phyloP scores from a whole-genome alignment of 306 rosid species.

The Urtica urens region DNA sequence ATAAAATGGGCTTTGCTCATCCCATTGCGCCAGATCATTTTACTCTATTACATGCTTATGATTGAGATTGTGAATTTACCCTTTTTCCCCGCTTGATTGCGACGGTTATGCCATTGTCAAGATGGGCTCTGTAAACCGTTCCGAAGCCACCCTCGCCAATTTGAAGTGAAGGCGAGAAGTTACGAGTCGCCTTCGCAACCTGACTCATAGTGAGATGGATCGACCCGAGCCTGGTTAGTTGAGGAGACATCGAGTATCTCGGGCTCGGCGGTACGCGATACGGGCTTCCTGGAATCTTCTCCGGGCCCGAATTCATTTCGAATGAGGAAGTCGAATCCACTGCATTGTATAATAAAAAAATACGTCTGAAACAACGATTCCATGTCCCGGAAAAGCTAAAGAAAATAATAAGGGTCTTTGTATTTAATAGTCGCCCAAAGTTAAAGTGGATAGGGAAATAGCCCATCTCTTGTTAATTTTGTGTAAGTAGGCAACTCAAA shows the following conservation, averaged over 20 bases:
- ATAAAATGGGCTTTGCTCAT: no score
- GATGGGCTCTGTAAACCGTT: conserved; percentile 76
- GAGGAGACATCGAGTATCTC: conserved; percentile 64
- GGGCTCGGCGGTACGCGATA: conserved; percentile 82
- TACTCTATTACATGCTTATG: no score
- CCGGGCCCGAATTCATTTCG: conserved; percentile 38
- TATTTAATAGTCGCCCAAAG: no score
- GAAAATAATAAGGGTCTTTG: no score
- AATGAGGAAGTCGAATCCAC: conserved; percentile 53
- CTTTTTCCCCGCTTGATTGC: conserved; percentile 84
- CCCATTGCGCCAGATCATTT: no score
- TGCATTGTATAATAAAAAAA: no score
- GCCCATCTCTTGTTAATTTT: no score
- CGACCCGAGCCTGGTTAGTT: conserved; percentile 57
- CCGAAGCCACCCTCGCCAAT: conserved; percentile 97
- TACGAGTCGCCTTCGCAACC: conserved; percentile 58
- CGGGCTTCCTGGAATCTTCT: conserved; percentile 63
- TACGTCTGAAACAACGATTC: no score
- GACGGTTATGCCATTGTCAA: conserved; percentile 65
- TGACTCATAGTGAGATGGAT: conserved; percentile 66
- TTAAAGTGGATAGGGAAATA: no score
- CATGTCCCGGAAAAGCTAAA: no score
- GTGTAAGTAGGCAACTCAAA: no score
- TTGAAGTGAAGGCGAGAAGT: conserved; percentile 60
- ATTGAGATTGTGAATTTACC: conserved; percentile 25